Conservation (phyloP, 2,329 filamentous ascomycete species). For the Rhexocercosporidium sp. region DNA sequence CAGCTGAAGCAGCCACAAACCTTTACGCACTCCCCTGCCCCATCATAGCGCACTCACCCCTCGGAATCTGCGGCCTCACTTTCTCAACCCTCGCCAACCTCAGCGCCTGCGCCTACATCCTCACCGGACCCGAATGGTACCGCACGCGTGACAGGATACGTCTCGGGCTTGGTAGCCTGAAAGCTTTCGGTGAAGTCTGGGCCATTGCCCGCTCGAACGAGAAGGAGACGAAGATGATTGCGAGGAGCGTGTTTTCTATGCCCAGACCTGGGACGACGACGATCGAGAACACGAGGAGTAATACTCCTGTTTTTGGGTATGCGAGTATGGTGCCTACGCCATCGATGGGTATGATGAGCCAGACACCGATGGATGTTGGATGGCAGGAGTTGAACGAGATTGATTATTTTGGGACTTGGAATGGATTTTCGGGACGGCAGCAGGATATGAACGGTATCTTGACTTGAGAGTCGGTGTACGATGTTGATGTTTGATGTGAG, state of each 20-base stretch:
- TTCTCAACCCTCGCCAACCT: slow-evolving; percentile 63
- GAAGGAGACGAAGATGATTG: slow-evolving; percentile 47
- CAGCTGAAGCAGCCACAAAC: slow-evolving; percentile 61
- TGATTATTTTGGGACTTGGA: slow-evolving; percentile 18
- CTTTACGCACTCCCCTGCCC: slow-evolving; percentile 59
- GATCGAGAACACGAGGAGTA: background rate
- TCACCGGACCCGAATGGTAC: slow-evolving; percentile 47
- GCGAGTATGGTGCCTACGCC: background rate
- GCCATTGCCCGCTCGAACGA: slow-evolving; percentile 59
- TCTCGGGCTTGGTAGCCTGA: slow-evolving; percentile 63
- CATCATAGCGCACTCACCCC: slow-evolving; percentile 60
- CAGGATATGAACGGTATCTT: slow-evolving; percentile 10
- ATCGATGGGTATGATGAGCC: background rate
- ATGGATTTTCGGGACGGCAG: slow-evolving; percentile 8
- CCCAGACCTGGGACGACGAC: slow-evolving; percentile 3
- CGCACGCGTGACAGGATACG: slow-evolving; percentile 58
- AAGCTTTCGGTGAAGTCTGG: slow-evolving; percentile 61
- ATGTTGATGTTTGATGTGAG: background rate
- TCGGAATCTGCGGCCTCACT: slow-evolving; percentile 61
- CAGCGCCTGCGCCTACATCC: slow-evolving; percentile 60
- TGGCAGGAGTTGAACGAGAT: slow-evolving; percentile 17
- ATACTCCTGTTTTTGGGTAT: background rate
- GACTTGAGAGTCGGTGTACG: background rate
- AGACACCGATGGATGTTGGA: slow-evolving; percentile 7
- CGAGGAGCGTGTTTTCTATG: slow-evolving; percentile 27